These are phyloP conservation scores for Smallanthus sonchifolius DNA, from an alignment of 129 eudicot species.

Conservation along the genomic window DNA sequence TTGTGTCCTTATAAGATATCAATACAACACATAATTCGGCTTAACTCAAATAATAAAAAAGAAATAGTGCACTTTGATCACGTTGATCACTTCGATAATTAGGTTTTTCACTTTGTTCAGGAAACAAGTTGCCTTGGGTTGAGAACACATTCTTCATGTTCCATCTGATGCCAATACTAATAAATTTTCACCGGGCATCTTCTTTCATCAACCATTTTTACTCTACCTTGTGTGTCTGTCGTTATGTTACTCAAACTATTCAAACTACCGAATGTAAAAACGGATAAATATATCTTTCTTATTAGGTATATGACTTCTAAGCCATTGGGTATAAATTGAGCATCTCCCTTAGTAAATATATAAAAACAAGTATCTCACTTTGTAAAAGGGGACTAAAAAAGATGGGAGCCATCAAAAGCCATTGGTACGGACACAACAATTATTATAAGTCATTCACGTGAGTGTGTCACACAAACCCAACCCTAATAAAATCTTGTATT, in stretches of 20 bases:
- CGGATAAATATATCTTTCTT: not conserved
- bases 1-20: not conserved
- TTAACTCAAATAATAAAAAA: not conserved
- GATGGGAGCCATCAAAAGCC: slow-evolving; percentile 8
- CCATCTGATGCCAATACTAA: not conserved
- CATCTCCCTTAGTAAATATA: slow-evolving; percentile 8
- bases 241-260: not conserved
- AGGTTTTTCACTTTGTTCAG: not conserved
- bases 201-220: not conserved
- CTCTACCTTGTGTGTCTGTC: not conserved
- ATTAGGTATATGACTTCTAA: not conserved
- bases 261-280: not conserved
- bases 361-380: not conserved
- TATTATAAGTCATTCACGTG: slow-evolving; percentile 20
- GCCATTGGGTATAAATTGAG: not conserved
- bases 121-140: not conserved
- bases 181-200: not conserved
- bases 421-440: slow-evolving; percentile 18
- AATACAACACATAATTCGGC: not conserved
- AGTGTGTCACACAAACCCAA: slow-evolving; percentile 13
- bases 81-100: not conserved
- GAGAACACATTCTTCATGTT: not conserved
- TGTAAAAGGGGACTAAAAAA: not conserved
- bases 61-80: not conserved
- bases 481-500: slow-evolving; percentile 1